These are phyloP conservation scores for Immersiporthe knoxdaviesiana DNA, from an alignment of 2,329 filamentous ascomycete genomes.

Conservation along the genomic window DNA sequence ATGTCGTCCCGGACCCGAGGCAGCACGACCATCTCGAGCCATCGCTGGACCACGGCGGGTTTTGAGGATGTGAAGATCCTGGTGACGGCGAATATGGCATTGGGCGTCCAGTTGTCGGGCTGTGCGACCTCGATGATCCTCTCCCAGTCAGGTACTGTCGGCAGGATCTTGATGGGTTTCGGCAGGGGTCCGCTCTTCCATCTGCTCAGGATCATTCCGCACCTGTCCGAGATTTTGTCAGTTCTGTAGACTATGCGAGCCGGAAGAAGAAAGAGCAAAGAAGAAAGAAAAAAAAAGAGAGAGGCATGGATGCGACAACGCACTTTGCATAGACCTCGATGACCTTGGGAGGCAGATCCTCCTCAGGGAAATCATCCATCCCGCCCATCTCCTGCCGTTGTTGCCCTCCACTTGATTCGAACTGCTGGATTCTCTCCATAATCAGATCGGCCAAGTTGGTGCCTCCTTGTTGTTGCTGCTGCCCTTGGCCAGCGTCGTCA, in stretches of 20 bases:
- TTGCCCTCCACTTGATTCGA: slow-evolving; percentile 67
- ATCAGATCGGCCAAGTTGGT: slow-evolving; percentile 93
- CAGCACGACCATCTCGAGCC: slow-evolving; percentile 84
- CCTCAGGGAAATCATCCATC: slow-evolving; percentile 78
- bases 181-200: slow-evolving; percentile 97
- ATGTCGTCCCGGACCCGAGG: slow-evolving; percentile 94
- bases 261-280: no score
- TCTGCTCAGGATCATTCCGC: slow-evolving; percentile 84
- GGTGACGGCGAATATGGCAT: slow-evolving; percentile 82
- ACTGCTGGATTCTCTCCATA: slow-evolving; percentile 88
- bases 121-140: slow-evolving; percentile 78
- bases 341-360: slow-evolving; percentile 79
- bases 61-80: slow-evolving; percentile 89
- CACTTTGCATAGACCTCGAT: slow-evolving; percentile 92
- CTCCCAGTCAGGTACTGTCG: slow-evolving; percentile 90
- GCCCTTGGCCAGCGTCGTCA: slow-evolving; percentile 49
- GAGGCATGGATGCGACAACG: slow-evolving; percentile 38
- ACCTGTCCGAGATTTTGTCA: slow-evolving; percentile 49
- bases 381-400: slow-evolving; percentile 54
- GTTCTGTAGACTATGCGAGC: slow-evolving; percentile 24
- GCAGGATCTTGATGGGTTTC: slow-evolving; percentile 96
- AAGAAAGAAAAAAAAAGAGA: no score
- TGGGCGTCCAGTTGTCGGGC: slow-evolving; percentile 60
- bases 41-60: slow-evolving; percentile 78
- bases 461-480: slow-evolving; percentile 46